Percentiles rank a stretch among this genome's conserved stretches.
These are phyloP conservation scores for Trifolium dubium DNA, from an alignment of 306 rosid genomes.

Conservation along the genomic window DNA sequence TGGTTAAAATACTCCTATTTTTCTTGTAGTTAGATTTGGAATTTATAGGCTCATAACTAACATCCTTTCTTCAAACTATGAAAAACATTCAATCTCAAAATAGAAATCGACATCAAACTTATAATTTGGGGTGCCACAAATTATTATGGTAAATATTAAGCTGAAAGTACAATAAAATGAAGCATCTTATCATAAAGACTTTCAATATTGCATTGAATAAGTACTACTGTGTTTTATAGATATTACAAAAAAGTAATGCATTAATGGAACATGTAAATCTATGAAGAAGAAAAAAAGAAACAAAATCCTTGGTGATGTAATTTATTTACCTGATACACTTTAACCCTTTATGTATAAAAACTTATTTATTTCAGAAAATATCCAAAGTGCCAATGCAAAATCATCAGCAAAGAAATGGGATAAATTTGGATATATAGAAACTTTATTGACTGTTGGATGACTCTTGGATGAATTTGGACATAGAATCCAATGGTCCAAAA, in stretches of 20 bases:
- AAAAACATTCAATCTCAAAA: too few relatives aligned
- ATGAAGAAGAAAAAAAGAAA: background rate
- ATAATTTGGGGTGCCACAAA: too few relatives aligned
- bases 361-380: background rate
- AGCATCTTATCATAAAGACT: too few relatives aligned
- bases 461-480: slow-evolving; percentile 36
- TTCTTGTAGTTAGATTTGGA: too few relatives aligned
- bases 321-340: background rate
- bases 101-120: too few relatives aligned
- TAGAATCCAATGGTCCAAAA: slow-evolving; percentile 32
- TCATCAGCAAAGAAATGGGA: slow-evolving; percentile 21
- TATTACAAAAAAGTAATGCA: background rate
- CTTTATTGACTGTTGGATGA: slow-evolving; percentile 33
- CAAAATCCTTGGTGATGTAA: background rate
- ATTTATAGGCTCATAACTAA: too few relatives aligned
- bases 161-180: too few relatives aligned
- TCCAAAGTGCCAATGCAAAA: slow-evolving; percentile 26
- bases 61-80: too few relatives aligned
- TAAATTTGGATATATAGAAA: background rate
- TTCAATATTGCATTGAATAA: background rate
- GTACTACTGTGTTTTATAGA: background rate
- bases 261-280: background rate
- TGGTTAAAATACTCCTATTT: too few relatives aligned
- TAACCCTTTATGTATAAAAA: slow-evolving; percentile 23
- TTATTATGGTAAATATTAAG: too few relatives aligned